These are phyloP conservation scores for Arachnopeziza araneosa DNA, from an alignment of 2,329 filamentous ascomycete genomes.

Conservation along the genomic window DNA sequence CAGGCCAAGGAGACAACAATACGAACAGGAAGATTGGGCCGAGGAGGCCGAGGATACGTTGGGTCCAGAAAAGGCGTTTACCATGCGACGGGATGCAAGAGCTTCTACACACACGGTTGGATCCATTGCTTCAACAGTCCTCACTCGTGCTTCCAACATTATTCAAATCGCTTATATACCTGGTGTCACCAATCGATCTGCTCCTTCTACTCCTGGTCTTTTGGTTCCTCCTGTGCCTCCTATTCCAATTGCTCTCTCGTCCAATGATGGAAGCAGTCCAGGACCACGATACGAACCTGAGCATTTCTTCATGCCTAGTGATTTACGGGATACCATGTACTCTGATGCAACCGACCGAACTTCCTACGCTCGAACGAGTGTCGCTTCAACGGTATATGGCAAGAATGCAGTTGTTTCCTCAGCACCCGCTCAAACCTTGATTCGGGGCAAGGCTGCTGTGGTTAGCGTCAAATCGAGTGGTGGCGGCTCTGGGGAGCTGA, in stretches of 20 bases:
- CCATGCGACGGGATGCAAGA: constrained; percentile 52
- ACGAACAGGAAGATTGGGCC: constrained; percentile 53
- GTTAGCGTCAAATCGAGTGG: constrained; percentile 80
- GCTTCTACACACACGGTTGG: constrained; percentile 79
- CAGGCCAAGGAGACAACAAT: constrained; percentile 68
- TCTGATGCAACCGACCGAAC: constrained; percentile 64
- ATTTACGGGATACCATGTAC: constrained; percentile 86
- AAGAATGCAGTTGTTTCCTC: constrained; percentile 81
- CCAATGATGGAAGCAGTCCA: constrained; percentile 49
- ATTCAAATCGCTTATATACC: constrained; percentile 99
- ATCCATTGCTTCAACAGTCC: constrained; percentile 90
- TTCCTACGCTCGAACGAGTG: constrained; percentile 62
- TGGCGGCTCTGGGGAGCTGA: constrained; percentile 45
- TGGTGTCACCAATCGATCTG: constrained; percentile 87
- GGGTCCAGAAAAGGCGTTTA: constrained; percentile 47
- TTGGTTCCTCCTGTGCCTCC: constrained; percentile 91
- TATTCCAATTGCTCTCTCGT: constrained; percentile 65
- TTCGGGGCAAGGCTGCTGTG: constrained; percentile 83
- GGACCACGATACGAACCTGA: constrained; percentile 61
- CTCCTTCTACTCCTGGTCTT: constrained; percentile 72
- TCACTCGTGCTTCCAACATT: constrained; percentile 95
- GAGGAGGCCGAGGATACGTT: constrained; percentile 46
- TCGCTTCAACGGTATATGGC: constrained; percentile 90
- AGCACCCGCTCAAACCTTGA: constrained; percentile 76
- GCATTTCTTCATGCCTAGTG: constrained; percentile 88